A percentile compares a stretch with the other conserved stretches of the same genome.
These are phyloP conservation scores for Colletotrichum sp. DNA, from an alignment of 2,329 filamentous ascomycete species.

Conservation along the genomic window DNA sequence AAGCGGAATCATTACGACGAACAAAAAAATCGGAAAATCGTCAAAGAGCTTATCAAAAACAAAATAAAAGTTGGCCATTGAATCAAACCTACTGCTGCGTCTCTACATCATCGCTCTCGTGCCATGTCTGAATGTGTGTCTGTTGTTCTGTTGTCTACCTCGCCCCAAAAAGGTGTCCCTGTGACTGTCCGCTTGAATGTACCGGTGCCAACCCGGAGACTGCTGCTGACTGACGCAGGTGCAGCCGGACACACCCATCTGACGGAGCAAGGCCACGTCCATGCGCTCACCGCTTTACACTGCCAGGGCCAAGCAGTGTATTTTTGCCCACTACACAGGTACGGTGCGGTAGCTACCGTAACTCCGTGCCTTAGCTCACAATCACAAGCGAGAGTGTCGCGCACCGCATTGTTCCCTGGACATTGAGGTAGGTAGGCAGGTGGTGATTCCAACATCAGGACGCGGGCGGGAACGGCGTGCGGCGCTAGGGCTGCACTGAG, in stretches of 20 bases:
- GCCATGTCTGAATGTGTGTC: not conserved
- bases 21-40: conserved; percentile 18
- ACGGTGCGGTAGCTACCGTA: not conserved
- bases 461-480: not conserved
- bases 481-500: not conserved
- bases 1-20: not conserved
- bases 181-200: not conserved
- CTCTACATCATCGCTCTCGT: not conserved
- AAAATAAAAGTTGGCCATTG: conserved; percentile 22
- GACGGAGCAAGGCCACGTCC: not conserved
- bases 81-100: not conserved
- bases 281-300: conserved; percentile 8
- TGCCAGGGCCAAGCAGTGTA: not conserved
- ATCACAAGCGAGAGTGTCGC: not conserved
- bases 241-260: not conserved
- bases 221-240: not conserved
- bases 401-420: not conserved
- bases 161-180: not conserved
- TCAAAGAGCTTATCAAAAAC: conserved; percentile 20
- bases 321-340: not conserved
- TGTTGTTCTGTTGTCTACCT: not conserved
- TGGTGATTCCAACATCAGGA: not conserved
- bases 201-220: not conserved
- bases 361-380: not conserved
- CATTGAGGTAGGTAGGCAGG: not conserved